A percentile compares a stretch with the other conserved stretches of the same genome.
Conservation (phyloP, 352 stramenopile genomes). For the Phytophthora fragariaefolia region DNA sequence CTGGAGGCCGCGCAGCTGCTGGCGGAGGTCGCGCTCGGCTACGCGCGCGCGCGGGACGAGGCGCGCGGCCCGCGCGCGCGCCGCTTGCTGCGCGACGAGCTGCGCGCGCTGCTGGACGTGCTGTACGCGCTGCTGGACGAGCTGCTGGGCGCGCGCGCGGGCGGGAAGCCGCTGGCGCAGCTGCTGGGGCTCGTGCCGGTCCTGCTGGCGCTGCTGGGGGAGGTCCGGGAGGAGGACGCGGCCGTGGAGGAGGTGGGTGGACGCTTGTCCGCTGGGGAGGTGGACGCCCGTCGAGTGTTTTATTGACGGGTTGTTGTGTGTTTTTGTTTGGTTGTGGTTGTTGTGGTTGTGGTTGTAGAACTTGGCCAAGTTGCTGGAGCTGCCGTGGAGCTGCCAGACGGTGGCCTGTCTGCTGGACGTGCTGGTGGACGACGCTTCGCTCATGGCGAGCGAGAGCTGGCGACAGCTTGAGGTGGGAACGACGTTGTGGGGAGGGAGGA, state of each 20-base stretch:
- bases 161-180: constrained; percentile 57
- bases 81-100: constrained; percentile 47
- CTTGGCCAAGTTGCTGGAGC: constrained; percentile 65
- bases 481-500: not conserved
- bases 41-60: constrained; percentile 56
- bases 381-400: constrained; percentile 65
- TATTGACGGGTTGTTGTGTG: not conserved
- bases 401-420: constrained; percentile 67
- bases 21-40: constrained; percentile 76
- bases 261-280: too few species aligned
- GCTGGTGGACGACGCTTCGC: constrained; percentile 51
- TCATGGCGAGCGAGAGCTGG: constrained; percentile 60
- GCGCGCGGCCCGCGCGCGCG: constrained; percentile 15
- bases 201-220: constrained; percentile 53
- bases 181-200: constrained; percentile 67
- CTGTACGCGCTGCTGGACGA: constrained; percentile 63
- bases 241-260: constrained; percentile 2
- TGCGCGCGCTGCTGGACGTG: constrained; percentile 60
- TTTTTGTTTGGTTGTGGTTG: not conserved
- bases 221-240: constrained; percentile 22
- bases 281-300: not conserved
- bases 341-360: constrained; percentile 35
- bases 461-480: constrained; percentile 56
- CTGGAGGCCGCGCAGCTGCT: constrained; percentile 80
- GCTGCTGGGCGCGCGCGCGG: constrained; percentile 35